Evolutionary conservation across 768 basidiomycete species (phyloP), one percentile per base, ranked within the genome.

Genomic region (Clitopilus hobsonii): DNA sequence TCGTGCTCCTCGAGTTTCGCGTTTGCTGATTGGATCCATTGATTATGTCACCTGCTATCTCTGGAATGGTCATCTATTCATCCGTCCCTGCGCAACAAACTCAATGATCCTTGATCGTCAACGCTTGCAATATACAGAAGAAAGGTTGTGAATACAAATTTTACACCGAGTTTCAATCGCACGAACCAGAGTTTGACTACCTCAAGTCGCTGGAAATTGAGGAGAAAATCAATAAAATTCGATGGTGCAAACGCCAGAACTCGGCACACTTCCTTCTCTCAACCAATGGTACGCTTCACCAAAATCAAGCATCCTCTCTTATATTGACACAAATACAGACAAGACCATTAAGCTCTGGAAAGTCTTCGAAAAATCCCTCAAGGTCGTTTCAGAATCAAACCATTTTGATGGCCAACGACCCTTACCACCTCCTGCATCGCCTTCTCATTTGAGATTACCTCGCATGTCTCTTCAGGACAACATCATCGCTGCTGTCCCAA

Each of bases 221-320:
- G 75, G 97, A 99, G 83, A 99, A 99, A 88, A 99, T 99, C 80
- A 99, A 99, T 80, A 92, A 97, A 85, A 99, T 99, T 84, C 93
- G 94, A 71, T 99, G 97, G 97, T 98, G 95, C 80, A 94, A 88
- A 78, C 84, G 97, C 60, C 94, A 97, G 75, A 98, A 98, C 70
- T 81, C 91, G 47, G 95, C 97, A 45, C 97, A 99, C 73, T 98
- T 99, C 73, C 75, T 99, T 54, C 73, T 99, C 51, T 96, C 94
- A 56, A 98, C 97, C 26, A 99, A 99, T 65, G 97, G 97, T 96
- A 58, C 57, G 49, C 20, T 13, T 22, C 32, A 20, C 27, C 11
- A 8, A 45, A 38, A 49, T 38, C 55, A 32, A 32, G 16, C 30
- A 7, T 32, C 16, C 7, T 32, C 11, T 16, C 41, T 45, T 45